Base-by-base conservation (phyloP, 73 alveolate genomes). In the Tetrahymena elliotti region DNA sequence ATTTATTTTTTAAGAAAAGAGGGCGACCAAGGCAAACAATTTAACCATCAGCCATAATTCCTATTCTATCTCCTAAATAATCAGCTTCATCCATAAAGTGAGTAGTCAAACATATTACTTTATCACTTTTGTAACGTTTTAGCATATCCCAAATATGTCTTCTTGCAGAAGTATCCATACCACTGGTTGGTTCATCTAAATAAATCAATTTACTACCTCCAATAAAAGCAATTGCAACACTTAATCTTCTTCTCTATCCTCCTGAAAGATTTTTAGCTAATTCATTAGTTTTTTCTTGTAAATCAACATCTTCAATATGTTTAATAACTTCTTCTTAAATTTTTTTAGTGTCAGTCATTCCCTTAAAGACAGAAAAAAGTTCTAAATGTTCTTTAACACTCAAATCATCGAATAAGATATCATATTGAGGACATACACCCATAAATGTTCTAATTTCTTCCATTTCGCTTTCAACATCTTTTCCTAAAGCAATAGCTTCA, bases 371-470 rank as follows among this genome's bases (percentile, higher is more conserved):
- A 34, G 98, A 97, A 96, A 97, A 98, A 41, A 98, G 93, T 38
- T 93, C 96, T 39, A 99, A 93, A 84, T 97, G 99, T 94, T 97
- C 99, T 82, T 95, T 84, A 1, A 97, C 98, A 27, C 99, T 98
- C 35, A 98, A 93, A 53, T 84, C 97, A 39, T 97, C 97, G 97
- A 98, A 99, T 12, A 98, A 95, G 12, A 99, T 98, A 96, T 99
- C 99, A 92, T 99, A 99, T 97, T 99, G 98, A 41, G 99, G 99
- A 94, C 99, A 99, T 39, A 99, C 99, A 24, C 99, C 99, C 93
- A 99, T 97, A 83, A 97, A 96, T 54, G 94, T 94, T 94, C 99
- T 98, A 88, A 96, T 98, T 33, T 95, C 96, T 38, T 96, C 98
- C 93, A 97, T 97, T 35, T 98, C 94, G 0, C 95, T 94, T 83